Base-by-base conservation (phyloP, 805 yeast species). In the Ogataea sp. region DNA sequence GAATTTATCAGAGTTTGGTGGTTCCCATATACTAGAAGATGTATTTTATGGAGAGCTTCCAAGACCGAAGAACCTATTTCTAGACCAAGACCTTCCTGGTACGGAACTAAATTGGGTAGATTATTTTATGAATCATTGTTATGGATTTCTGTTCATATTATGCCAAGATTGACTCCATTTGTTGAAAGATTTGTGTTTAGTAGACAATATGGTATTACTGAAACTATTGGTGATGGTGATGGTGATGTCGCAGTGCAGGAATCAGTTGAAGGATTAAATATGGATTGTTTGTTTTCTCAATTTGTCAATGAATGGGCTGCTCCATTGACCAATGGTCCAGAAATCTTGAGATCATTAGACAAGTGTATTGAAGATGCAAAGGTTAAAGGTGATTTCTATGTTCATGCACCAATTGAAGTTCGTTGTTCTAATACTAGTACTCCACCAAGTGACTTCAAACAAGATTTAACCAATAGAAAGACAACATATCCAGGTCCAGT, bases 231-330 rank as follows among this genome's bases (percentile, higher is more conserved):
- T 28, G 50, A 71, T 29, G 78, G 80, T 28, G 50, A 56, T 35
- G 75, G 73, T 17, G 79, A 73, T 39, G 61, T 73, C 36, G 83
- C 85, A 2, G 86, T 89, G 10, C 87, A 81, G 52, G 73, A 75
- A 42, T 82, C 95, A 3, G 90, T 85, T 34, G 85, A 83, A 43
- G 96, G 90, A 6, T 75, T 90, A 52, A 87, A 85, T 59, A 86
- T 90, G 95, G 97, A 93, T 65, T 93, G 97, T 59, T 66, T 90
- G 49, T 90, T 87, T 60, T 79, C 88, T 33, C 98, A 90, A 61
- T 89, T 80, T 62, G 97, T 90, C 37, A 80, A 89, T 56, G 98
- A 90, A 64, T 90, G 97, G 97, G 88, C 93, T n/a, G 76, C 94
- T 36, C 97, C 97, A 17, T 64, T 90, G 53, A 71, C 64, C 20